A percentile compares a stretch with the other conserved stretches of the same genome.
These are phyloP conservation scores for Euryodendron excelsum DNA, from an alignment of 148 eudicot genomes.

Conservation along the genomic window DNA sequence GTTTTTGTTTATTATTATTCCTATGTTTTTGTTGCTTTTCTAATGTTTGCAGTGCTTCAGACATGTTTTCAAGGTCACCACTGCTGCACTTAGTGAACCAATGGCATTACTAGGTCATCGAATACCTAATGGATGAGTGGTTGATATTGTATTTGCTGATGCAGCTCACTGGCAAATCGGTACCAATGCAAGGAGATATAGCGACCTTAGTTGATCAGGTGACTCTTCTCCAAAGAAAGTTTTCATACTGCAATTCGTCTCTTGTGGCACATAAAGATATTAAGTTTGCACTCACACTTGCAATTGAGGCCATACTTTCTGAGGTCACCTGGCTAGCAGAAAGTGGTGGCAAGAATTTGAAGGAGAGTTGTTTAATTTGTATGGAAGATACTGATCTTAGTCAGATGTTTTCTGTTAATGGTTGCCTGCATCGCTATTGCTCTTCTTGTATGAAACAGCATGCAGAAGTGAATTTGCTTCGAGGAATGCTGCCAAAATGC, in stretches of 20 bases:
- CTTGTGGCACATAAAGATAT: slow-evolving; percentile 36
- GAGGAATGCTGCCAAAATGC: slow-evolving; percentile 57
- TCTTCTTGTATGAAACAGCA: slow-evolving; percentile 69
- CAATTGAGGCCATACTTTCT: slow-evolving; percentile 51
- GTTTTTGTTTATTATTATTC: not conserved
- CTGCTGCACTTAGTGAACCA: not conserved
- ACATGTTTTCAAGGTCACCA: not conserved
- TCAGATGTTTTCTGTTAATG: slow-evolving; percentile 48
- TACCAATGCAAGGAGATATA: slow-evolving; percentile 30
- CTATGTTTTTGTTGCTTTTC: not conserved
- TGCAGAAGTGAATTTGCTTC: slow-evolving; percentile 63
- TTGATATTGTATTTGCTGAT: slow-evolving; percentile 11
- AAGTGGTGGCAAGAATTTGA: slow-evolving; percentile 13
- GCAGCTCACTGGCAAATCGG: slow-evolving; percentile 48
- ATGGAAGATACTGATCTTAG: slow-evolving; percentile 47
- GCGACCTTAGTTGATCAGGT: slow-evolving; percentile 34
- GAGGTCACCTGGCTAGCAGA: slow-evolving; percentile 26
- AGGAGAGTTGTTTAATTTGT: slow-evolving; percentile 61
- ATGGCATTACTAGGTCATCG: not conserved
- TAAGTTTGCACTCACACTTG: slow-evolving; percentile 56
- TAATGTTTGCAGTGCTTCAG: not conserved
- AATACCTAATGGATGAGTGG: not conserved
- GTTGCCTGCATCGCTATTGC: slow-evolving; percentile 64
- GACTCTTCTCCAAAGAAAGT: slow-evolving; percentile 35
- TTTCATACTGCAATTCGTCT: slow-evolving; percentile 25